A percentile compares a stretch with the other conserved stretches of the same genome.
Conservation (phyloP, 495 filamentous ascomycete species). For the Penicillium malachiteum region DNA sequence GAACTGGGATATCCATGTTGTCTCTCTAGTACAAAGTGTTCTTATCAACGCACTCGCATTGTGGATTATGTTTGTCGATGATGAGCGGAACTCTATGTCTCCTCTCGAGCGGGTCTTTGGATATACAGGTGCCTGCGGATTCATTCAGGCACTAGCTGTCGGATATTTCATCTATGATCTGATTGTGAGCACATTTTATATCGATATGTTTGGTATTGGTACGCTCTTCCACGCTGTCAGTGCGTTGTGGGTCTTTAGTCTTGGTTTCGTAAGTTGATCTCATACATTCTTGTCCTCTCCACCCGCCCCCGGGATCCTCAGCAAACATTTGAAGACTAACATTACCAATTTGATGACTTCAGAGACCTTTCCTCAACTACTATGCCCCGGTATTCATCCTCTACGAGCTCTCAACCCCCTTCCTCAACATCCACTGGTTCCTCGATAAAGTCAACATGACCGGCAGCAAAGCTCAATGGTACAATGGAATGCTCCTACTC, state of each 20-base stretch:
- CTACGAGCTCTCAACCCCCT: conserved; percentile 93
- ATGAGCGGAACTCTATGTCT: conserved; percentile 71
- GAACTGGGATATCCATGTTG: conserved; percentile 97
- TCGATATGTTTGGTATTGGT: conserved; percentile 82
- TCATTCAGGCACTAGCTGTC: conserved; percentile 79
- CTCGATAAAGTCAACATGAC: conserved; percentile 96
- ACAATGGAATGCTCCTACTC: conserved; percentile 72
- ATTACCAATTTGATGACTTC: not conserved
- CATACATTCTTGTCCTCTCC: not conserved
- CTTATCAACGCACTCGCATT: conserved; percentile 77
- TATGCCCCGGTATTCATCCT: conserved; percentile 91
- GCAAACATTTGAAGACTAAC: not conserved
- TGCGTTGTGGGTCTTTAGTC: conserved; percentile 80
- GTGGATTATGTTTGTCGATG: conserved; percentile 78
- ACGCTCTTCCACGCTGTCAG: conserved; percentile 86
- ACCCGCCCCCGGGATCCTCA: too few relatives aligned
- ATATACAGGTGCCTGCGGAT: conserved; percentile 77
- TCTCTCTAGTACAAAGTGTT: conserved; percentile 81
- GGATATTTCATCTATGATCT: conserved; percentile 99
- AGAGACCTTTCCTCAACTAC: conserved; percentile 93
- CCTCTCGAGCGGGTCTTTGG: conserved; percentile 81
- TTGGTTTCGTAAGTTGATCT: conserved; percentile 82
- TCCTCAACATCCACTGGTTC: conserved; percentile 99
- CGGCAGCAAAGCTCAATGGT: conserved; percentile 74
- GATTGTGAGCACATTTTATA: conserved; percentile 64